These are phyloP conservation scores for Vaccinium macrocarpon DNA, from an alignment of 148 eudicot genomes.

Conservation along the genomic window DNA sequence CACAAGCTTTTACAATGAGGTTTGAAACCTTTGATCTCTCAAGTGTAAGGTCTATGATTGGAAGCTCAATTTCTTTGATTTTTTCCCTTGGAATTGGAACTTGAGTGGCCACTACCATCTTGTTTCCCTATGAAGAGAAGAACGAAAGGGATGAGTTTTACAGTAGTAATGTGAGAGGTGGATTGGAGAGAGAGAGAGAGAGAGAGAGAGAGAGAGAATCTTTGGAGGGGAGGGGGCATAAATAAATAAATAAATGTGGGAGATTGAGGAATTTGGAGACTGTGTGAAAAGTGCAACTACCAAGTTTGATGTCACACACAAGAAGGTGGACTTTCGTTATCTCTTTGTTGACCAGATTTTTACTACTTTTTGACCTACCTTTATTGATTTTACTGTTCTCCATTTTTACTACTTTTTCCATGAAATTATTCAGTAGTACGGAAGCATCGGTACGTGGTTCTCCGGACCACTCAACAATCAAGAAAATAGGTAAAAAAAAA, in stretches of 20 bases:
- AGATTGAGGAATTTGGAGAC: background rate
- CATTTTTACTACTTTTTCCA: too few species aligned
- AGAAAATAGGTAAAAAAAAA: too few species aligned
- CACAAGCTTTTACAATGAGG: constrained; percentile 41
- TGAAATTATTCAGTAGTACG: too few species aligned
- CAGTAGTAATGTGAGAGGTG: background rate
- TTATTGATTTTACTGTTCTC: too few species aligned
- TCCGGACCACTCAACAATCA: too few species aligned
- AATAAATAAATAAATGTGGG: constrained; percentile 3
- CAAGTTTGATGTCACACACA: constrained; percentile 1
- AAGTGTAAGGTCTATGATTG: constrained; percentile 37
- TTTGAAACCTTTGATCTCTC: constrained; percentile 25
- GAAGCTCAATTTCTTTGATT: constrained; percentile 29
- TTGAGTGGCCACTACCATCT: constrained; percentile 35
- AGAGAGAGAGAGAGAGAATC: constrained; percentile 4
- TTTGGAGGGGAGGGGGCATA: background rate
- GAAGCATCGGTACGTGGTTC: too few species aligned
- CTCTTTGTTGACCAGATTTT: constrained; percentile 10
- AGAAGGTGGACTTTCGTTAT: constrained; percentile 5
- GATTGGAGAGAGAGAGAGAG: background rate
- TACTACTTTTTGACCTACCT: background rate
- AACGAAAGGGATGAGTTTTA: background rate
- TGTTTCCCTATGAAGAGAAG: background rate
- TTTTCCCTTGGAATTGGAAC: constrained; percentile 25
- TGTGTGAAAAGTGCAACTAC: constrained; percentile 11